A percentile compares a stretch with the other conserved stretches of the same genome.
These are phyloP conservation scores for Magnolia changhungtana DNA, from an alignment of 164 flowering plant species.

Conservation along the genomic window DNA sequence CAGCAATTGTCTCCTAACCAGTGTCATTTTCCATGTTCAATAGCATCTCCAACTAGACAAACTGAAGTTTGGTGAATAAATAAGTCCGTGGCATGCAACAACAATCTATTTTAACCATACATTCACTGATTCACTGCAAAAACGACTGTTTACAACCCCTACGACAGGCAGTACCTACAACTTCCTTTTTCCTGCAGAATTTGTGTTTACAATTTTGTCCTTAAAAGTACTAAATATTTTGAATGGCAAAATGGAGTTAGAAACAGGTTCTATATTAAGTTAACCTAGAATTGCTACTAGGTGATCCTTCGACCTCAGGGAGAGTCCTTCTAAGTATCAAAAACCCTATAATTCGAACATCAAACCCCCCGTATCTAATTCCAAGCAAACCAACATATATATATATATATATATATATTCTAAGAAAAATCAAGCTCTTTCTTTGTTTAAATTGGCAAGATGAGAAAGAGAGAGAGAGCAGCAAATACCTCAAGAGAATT, in stretches of 20 bases:
- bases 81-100: no score
- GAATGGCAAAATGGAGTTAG: background rate
- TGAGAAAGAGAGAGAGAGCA: background rate
- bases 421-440: no score
- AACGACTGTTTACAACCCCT: no score
- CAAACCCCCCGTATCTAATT: background rate
- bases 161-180: background rate
- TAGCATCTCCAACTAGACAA: no score
- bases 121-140: no score
- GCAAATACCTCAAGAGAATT: conserved; percentile 6
- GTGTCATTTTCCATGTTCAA: no score
- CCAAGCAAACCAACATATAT: background rate
- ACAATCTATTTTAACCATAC: no score
- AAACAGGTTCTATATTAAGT: no score
- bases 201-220: background rate
- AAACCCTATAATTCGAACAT: background rate
- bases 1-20: no score
- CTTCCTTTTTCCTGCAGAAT: background rate
- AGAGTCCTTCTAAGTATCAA: background rate
- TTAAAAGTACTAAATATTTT: background rate
- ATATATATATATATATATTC: background rate
- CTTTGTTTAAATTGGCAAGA: no score
- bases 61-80: no score
- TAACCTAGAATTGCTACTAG: background rate
- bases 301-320: background rate